Base-by-base conservation (phyloP, 306 rosid genomes). In the Arachis hypogaea region DNA sequence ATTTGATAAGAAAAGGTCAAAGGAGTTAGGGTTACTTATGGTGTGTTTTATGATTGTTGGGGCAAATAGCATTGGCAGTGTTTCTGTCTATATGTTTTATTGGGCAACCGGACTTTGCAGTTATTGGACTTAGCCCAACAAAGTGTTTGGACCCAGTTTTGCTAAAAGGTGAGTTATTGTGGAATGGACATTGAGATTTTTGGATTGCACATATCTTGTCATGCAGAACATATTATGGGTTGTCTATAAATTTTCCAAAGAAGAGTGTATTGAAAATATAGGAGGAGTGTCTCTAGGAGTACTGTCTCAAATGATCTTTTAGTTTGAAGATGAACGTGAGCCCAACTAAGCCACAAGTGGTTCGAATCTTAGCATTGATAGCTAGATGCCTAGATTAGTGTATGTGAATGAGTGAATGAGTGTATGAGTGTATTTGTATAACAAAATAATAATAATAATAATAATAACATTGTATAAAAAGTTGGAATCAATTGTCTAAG, bases 161-260 rank as follows among this genome's bases (percentile, higher is more conserved):
- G 80, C 28, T 85, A 69, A 51, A 47, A 2, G 92, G 88, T 4
- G 92, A 87, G 0, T 33, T 33, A 3, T 40, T 92, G 29, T 90
- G 98, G 98, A 47, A 84, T 4, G 94, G 92, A 1, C 98, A 86
- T 80, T 92, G 98, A 96, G 86, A 88, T 72, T 88, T 86, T 9
- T 90, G 94, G 95, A 44, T 83, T 59, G 96, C 94, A 42, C 90
- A 96, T 46, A 71, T 90, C 50, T 78, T 84, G 74, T 92, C 94
- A 4, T 90, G 96, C 10, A 7, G 74, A 14, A 44, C 62, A 5
- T 89, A 89, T 67, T 85, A 80, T 77, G 74, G 16, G 62, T 51
- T 88, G 49, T 86, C 90, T 16, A 5, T 79, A 4, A 85, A 81
- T 63, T 56, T 92, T 9, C 93, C 92, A 2, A 83, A 66, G 30